Evolutionary conservation across 2,329 filamentous ascomycete genomes (phyloP).

Genomic region (Apiospora pterosperma): DNA sequence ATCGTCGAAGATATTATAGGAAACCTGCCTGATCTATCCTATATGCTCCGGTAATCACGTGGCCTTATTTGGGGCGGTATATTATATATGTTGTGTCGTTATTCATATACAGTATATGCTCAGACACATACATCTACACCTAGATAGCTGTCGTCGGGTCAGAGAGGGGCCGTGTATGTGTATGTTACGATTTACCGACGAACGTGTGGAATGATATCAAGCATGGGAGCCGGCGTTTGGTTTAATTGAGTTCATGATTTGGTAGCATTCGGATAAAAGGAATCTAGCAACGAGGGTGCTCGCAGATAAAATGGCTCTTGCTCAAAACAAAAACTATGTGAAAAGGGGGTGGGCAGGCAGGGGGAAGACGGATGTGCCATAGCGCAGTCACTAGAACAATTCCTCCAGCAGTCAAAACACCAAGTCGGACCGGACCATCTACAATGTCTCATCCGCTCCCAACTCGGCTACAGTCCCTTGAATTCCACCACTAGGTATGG

Average conservation of each 20-base stretch:
- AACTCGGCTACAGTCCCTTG: no score
- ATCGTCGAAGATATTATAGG: slow-evolving; percentile 32
- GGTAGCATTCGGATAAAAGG: not conserved
- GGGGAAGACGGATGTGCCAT: not conserved
- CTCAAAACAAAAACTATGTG: not conserved
- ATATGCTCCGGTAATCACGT: slow-evolving; percentile 37
- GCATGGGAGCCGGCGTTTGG: not conserved
- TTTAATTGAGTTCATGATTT: not conserved
- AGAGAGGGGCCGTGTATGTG: not conserved
- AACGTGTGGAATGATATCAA: not conserved
- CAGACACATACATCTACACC: not conserved
- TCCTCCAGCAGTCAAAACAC: no score
- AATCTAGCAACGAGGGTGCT: not conserved
- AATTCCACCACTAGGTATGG: no score
- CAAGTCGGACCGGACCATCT: no score
- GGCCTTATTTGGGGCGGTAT: not conserved
- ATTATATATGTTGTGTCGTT: not conserved
- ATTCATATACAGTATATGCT: not conserved
- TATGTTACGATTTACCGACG: slow-evolving; percentile 1
- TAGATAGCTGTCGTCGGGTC: not conserved
- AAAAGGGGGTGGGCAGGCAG: no score
- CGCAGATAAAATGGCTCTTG: not conserved
- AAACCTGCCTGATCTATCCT: slow-evolving; percentile 41
- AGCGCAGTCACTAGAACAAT: not conserved
- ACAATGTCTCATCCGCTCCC: no score